Evolutionary conservation across 179 eudicot species (phyloP).

Genomic region (Beta corolliflora): DNA sequence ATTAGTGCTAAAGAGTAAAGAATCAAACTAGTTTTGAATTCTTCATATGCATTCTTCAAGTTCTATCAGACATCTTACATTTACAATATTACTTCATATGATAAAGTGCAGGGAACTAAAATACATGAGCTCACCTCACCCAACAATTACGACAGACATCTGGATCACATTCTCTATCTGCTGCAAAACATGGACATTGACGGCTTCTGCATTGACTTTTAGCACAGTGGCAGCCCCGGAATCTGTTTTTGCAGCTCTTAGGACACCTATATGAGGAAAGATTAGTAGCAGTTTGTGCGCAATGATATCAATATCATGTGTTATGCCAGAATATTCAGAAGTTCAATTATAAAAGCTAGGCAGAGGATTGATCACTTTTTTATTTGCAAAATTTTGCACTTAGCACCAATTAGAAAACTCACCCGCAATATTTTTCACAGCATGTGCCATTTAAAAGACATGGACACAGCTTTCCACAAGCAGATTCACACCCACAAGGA

Average conservation of each 20-base stretch:
- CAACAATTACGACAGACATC: constrained; percentile 99
- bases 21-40: too few species aligned
- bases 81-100: background rate
- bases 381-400: background rate
- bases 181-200: constrained; percentile 99
- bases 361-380: background rate
- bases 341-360: background rate
- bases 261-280: constrained; percentile 60
- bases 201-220: constrained; percentile 99
- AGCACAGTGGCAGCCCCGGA: constrained; percentile 98
- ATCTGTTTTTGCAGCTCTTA: constrained; percentile 88
- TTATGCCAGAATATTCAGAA: background rate
- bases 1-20: too few species aligned
- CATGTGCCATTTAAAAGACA: constrained; percentile 90
- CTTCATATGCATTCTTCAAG: too few species aligned
- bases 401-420: constrained; percentile 30
- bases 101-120: background rate
- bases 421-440: constrained; percentile 99
- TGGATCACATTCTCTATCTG: constrained; percentile 97
- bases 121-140: constrained; percentile 64
- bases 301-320: background rate
- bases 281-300: background rate
- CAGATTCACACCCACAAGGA: constrained; percentile 91
- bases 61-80: too few species aligned
- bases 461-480: constrained; percentile 91